phyloP scores from a whole-genome alignment of 306 rosid species.

The Castanopsis chinensis region DNA sequence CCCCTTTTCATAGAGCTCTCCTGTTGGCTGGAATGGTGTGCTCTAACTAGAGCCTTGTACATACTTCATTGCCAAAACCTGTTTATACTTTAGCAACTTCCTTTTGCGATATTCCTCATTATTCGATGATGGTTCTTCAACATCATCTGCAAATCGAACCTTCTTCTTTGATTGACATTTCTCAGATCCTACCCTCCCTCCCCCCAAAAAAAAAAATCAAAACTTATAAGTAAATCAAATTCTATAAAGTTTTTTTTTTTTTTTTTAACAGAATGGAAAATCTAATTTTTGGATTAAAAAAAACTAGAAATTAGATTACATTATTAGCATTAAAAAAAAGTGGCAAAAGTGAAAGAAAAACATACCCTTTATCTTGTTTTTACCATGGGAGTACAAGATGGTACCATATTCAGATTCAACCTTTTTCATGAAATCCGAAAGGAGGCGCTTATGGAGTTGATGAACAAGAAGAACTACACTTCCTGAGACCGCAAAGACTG shows the following conservation, averaged over 20 bases:
- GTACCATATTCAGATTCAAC: slow-evolving; percentile 52
- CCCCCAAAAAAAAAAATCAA: not conserved
- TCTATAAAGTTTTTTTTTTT: no score
- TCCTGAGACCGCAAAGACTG: slow-evolving; percentile 76
- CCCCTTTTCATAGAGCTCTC: slow-evolving; percentile 48
- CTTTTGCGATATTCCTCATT: slow-evolving; percentile 34
- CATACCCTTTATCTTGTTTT: slow-evolving; percentile 2
- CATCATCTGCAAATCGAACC: slow-evolving; percentile 65
- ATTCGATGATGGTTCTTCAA: slow-evolving; percentile 34
- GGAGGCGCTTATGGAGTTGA: slow-evolving; percentile 68
- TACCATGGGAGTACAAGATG: not conserved
- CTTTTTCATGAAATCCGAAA: slow-evolving; percentile 70
- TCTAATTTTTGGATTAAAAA: not conserved
- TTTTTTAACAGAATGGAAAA: not conserved
- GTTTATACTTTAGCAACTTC: slow-evolving; percentile 10
- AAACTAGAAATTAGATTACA: not conserved
- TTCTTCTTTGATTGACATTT: slow-evolving; percentile 51
- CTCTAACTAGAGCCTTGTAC: slow-evolving; percentile 21
- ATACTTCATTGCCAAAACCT: not conserved
- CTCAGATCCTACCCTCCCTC: not conserved
- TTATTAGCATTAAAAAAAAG: not conserved
- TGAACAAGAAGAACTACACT: slow-evolving; percentile 64
- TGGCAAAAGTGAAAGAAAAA: not conserved
- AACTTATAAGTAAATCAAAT: not conserved
- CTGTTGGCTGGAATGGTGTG: slow-evolving; percentile 57